A percentile compares a stretch with the other conserved stretches of the same genome.
Conservation (phyloP, 1,139 yeast species). For the Wickerhamomyces sp. region DNA sequence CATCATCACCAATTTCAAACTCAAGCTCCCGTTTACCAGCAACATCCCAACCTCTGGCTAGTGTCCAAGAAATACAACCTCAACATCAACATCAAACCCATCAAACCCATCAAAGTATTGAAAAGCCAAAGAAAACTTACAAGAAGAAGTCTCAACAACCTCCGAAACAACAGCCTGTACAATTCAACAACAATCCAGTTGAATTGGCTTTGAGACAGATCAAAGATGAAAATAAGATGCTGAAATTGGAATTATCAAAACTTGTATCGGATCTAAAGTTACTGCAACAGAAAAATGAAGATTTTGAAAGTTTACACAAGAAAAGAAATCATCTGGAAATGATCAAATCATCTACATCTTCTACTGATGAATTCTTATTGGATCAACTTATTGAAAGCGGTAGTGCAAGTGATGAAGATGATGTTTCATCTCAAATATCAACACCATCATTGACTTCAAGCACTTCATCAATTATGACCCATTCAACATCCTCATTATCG, state of each 20-base stretch:
- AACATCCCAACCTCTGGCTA: neutral
- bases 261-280: slow-evolving; percentile 20
- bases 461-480: slow-evolving; percentile 12
- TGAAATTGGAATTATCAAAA: slow-evolving; percentile 21
- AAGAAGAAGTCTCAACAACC: slow-evolving; percentile 1
- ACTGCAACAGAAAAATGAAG: slow-evolving; percentile 12
- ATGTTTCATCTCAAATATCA: slow-evolving; percentile 18
- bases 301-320: slow-evolving; percentile 8
- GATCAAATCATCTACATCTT: slow-evolving; percentile 7
- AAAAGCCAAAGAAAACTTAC: slow-evolving; percentile 6
- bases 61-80: too few species aligned
- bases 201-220: slow-evolving; percentile 18
- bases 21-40: neutral
- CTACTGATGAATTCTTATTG: slow-evolving; percentile 3
- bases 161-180: neutral
- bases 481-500: slow-evolving; percentile 11
- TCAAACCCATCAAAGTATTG: neutral
- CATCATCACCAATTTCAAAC: neutral
- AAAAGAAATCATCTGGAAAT: slow-evolving; percentile 18
- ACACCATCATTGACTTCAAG: slow-evolving; percentile 20
- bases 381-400: slow-evolving; percentile 3
- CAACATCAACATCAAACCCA: neutral
- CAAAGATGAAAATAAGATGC: slow-evolving; percentile 19
- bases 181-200: slow-evolving; percentile 4
- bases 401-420: slow-evolving; percentile 15